Conservation (phyloP, 371 early-diverging fungal genomes). For the Furculomyces boomerangus region DNA sequence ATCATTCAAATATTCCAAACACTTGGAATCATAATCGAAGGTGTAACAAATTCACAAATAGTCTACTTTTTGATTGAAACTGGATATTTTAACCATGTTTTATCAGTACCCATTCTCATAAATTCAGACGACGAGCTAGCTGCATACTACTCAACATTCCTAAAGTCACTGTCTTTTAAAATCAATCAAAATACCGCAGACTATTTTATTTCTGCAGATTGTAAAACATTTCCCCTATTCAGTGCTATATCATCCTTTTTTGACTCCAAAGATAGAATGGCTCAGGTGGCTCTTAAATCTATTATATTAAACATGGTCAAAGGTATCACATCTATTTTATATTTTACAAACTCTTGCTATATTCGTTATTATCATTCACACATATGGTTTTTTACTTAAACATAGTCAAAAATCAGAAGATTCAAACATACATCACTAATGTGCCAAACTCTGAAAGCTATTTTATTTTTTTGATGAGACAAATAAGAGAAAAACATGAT, state of each 20-base stretch:
- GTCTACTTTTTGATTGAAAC: too few species aligned
- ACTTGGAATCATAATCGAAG: constrained; percentile 35
- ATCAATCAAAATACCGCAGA: constrained; percentile 28
- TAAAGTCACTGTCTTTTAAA: constrained; percentile 31
- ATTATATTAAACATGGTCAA: constrained; percentile 32
- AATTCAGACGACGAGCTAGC: constrained; percentile 36
- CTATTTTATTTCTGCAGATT: constrained; percentile 28
- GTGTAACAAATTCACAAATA: constrained; percentile 26
- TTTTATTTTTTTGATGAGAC: constrained; percentile 4
- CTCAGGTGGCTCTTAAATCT: constrained; percentile 32
- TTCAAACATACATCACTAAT: not conserved
- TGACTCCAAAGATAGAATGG: constrained; percentile 35
- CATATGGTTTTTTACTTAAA: not conserved
- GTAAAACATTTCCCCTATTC: constrained; percentile 31
- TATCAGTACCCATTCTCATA: too few species aligned
- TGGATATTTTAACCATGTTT: too few species aligned
- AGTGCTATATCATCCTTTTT: constrained; percentile 32
- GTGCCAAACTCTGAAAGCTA: not conserved
- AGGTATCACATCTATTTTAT: too few species aligned
- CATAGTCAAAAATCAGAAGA: not conserved
- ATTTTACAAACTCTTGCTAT: not conserved
- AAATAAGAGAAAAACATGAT: constrained; percentile 10
- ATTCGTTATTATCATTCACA: not conserved
- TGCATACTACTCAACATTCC: constrained; percentile 32
- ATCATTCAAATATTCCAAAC: constrained; percentile 34